Percentiles rank a stretch among this genome's conserved stretches.
Evolutionary conservation across 306 rosid species (phyloP).

Genomic region (Gastrolobium villosum): DNA sequence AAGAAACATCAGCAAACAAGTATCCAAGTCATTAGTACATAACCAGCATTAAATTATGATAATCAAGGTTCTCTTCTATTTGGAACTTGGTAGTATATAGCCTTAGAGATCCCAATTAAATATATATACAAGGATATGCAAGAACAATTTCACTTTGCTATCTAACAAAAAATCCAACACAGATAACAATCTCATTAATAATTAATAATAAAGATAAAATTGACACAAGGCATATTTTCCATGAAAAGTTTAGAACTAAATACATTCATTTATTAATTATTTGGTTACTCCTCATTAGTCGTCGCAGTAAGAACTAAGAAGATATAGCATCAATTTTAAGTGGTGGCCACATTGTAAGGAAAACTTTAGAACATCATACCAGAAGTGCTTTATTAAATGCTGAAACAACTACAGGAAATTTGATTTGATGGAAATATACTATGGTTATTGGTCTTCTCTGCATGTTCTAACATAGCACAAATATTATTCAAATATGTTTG

Average conservation of each 20-base stretch:
- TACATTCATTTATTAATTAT: no score
- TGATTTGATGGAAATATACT: no score
- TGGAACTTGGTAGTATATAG: background rate
- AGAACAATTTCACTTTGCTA: background rate
- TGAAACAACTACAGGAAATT: no score
- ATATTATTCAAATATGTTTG: background rate
- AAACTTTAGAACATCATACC: background rate
- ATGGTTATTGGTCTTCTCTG: no score
- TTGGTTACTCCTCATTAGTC: background rate
- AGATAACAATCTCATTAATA: background rate
- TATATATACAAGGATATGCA: background rate
- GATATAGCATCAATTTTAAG: background rate
- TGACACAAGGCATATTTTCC: background rate
- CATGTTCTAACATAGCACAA: no score
- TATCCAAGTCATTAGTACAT: background rate
- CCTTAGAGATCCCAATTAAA: background rate
- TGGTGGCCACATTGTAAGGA: background rate
- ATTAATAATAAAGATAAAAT: no score
- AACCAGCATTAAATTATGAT: background rate
- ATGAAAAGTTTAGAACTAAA: background rate
- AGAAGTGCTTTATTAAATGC: no score
- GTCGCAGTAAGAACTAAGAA: background rate
- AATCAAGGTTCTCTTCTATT: background rate
- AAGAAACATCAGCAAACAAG: background rate
- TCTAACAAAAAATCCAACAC: background rate